These are phyloP conservation scores for Westerdykella ornata DNA, from an alignment of 2,329 filamentous ascomycete genomes.

Conservation along the genomic window DNA sequence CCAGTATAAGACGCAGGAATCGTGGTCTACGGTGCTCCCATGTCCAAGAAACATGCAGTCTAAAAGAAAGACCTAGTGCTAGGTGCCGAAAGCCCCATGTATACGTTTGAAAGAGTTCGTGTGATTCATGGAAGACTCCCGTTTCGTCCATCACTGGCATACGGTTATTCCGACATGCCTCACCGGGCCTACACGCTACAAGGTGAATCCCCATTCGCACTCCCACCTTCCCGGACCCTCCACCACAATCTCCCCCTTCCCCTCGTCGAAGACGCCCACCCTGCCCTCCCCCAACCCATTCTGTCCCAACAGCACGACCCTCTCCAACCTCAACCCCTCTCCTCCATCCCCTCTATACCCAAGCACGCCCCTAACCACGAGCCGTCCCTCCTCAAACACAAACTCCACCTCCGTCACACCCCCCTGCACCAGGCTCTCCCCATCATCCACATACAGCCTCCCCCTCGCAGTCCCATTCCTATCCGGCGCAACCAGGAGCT, in stretches of 20 bases:
- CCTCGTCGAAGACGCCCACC: conserved; percentile 13
- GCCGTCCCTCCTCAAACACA: conserved; percentile 48
- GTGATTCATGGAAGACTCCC: too few relatives aligned
- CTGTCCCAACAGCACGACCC: conserved; percentile 27
- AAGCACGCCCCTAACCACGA: conserved; percentile 50
- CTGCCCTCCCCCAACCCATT: too few relatives aligned
- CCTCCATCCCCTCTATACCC: conserved; percentile 37
- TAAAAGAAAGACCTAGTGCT: too few relatives aligned
- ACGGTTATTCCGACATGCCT: too few relatives aligned
- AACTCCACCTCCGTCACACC: conserved; percentile 55
- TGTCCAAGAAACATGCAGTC: too few relatives aligned
- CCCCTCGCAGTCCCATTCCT: conserved; percentile 50
- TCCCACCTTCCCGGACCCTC: conserved; percentile 26
- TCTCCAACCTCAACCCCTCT: conserved; percentile 22
- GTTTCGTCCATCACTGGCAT: too few relatives aligned
- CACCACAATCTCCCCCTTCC: conserved; percentile 13
- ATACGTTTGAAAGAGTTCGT: too few relatives aligned
- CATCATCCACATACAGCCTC: conserved; percentile 63
- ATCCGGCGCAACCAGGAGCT: conserved; percentile 58
- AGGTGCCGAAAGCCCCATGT: too few relatives aligned
- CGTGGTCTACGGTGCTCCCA: too few relatives aligned
- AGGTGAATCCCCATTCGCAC: conserved; percentile 16
- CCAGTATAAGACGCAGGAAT: too few relatives aligned
- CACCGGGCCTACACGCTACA: not conserved
- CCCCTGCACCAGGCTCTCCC: conserved; percentile 58